Percentiles rank a stretch among this genome's conserved stretches.
These are phyloP conservation scores for Scortechinia acanthostroma DNA, from an alignment of 2,329 filamentous ascomycete genomes.

Conservation along the genomic window DNA sequence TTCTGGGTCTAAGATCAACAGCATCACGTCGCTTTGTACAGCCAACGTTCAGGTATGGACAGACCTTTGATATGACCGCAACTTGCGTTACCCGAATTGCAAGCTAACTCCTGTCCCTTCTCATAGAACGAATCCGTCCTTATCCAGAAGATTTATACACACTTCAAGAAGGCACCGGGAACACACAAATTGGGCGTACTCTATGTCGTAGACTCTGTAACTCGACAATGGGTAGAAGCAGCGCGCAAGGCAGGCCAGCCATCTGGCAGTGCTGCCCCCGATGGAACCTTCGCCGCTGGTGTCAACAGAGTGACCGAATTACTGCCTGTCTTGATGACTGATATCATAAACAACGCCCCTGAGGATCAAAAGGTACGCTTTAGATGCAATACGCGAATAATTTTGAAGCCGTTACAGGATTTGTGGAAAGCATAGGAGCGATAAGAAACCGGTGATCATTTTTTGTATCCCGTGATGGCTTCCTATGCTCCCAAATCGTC, in stretches of 20 bases:
- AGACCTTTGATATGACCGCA: slow-evolving; percentile 12
- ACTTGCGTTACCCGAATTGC: slow-evolving; percentile 8
- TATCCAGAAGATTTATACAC: slow-evolving; percentile 92
- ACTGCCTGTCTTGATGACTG: slow-evolving; percentile 88
- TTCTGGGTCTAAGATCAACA: slow-evolving; percentile 82
- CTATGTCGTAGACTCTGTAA: slow-evolving; percentile 99
- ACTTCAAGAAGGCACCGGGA: slow-evolving; percentile 88
- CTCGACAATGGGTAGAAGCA: slow-evolving; percentile 95
- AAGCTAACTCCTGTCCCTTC: slow-evolving; percentile 10
- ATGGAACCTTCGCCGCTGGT: slow-evolving; percentile 89
- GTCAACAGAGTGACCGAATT: slow-evolving; percentile 95
- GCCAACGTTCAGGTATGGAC: slow-evolving; percentile 86
- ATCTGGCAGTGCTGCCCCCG: slow-evolving; percentile 72
- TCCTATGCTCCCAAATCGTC: too few species aligned
- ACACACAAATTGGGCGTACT: slow-evolving; percentile 98
- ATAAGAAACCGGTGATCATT: too few species aligned
- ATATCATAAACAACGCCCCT: slow-evolving; percentile 81
- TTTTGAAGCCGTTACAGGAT: slow-evolving; percentile 19
- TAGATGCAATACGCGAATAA: slow-evolving; percentile 22
- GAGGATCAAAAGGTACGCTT: slow-evolving; percentile 92
- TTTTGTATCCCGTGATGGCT: too few species aligned
- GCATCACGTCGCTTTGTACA: slow-evolving; percentile 80
- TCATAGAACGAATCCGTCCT: slow-evolving; percentile 83
- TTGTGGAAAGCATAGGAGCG: slow-evolving; percentile 3
- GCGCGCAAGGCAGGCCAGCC: slow-evolving; percentile 80